These are phyloP conservation scores for Schwanniomyces etchellsii DNA, from an alignment of 1,139 yeast species.

Conservation along the genomic window DNA sequence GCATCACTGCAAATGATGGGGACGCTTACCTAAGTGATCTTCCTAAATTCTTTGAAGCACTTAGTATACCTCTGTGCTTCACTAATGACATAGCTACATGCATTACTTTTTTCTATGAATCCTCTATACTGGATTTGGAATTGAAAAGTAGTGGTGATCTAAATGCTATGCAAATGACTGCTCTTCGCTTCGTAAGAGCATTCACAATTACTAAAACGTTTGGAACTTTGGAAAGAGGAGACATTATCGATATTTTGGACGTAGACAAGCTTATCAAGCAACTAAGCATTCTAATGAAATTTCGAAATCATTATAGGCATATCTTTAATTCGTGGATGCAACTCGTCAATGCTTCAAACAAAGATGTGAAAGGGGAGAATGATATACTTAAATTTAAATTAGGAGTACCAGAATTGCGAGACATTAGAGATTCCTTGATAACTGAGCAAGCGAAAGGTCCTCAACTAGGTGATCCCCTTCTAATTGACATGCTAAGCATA, in stretches of 20 bases:
- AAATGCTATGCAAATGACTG: constrained; percentile 13
- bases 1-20: constrained; percentile 16
- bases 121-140: not conserved
- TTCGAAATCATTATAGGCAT: constrained; percentile 25
- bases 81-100: constrained; percentile 26
- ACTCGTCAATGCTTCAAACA: constrained; percentile 21
- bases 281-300: constrained; percentile 24
- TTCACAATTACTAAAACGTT: constrained; percentile 23
- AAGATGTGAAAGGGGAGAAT: constrained; percentile 2
- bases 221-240: constrained; percentile 10
- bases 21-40: constrained; percentile 28
- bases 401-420: constrained; percentile 27
- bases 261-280: constrained; percentile 32
- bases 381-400: constrained; percentile 14
- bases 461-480: constrained; percentile 24
- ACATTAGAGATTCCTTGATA: constrained; percentile 23
- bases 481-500: constrained; percentile 40
- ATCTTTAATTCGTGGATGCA: constrained; percentile 32
- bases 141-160: not conserved
- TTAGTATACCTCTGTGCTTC: constrained; percentile 30
- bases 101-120: constrained; percentile 30
- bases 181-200: constrained; percentile 22
- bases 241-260: constrained; percentile 34
- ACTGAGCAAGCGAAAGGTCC: constrained; percentile 14
- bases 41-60: constrained; percentile 16